These are phyloP conservation scores for Lachnellula arida DNA, from an alignment of 2,329 filamentous ascomycete genomes.

Conservation along the genomic window DNA sequence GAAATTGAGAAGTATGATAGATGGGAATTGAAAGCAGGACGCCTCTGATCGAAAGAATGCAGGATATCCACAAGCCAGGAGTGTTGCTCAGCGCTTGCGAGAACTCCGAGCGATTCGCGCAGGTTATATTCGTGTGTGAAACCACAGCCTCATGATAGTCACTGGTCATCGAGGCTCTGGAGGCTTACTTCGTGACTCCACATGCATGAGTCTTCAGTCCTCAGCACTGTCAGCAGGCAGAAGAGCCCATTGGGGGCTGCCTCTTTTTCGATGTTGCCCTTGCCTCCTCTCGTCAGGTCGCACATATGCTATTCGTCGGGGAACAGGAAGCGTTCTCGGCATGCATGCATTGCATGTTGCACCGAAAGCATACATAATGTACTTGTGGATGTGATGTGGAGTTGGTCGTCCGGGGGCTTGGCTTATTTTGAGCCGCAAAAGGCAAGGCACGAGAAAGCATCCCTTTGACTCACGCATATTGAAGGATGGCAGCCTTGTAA, in stretches of 20 bases:
- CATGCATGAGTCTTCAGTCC: background rate
- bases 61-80: background rate
- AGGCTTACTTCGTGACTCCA: background rate
- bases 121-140: conserved; percentile 2
- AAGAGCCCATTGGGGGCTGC: background rate
- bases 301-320: background rate
- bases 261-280: background rate
- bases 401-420: background rate
- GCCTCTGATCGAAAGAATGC: background rate
- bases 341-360: background rate
- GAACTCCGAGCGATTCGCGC: background rate
- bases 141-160: background rate
- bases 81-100: conserved; percentile 1
- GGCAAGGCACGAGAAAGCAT: background rate
- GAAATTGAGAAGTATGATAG: background rate
- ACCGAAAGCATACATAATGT: background rate
- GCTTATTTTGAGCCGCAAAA: background rate
- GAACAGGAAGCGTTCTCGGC: background rate
- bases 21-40: background rate
- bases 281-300: background rate
- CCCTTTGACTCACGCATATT: background rate
- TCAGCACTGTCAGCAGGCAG: background rate
- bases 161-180: background rate
- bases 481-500: background rate
- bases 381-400: too few relatives aligned